Percentiles rank a stretch among this genome's conserved stretches.
Conservation (phyloP, 1,139 yeast genomes). For the Candida mesenterica region DNA sequence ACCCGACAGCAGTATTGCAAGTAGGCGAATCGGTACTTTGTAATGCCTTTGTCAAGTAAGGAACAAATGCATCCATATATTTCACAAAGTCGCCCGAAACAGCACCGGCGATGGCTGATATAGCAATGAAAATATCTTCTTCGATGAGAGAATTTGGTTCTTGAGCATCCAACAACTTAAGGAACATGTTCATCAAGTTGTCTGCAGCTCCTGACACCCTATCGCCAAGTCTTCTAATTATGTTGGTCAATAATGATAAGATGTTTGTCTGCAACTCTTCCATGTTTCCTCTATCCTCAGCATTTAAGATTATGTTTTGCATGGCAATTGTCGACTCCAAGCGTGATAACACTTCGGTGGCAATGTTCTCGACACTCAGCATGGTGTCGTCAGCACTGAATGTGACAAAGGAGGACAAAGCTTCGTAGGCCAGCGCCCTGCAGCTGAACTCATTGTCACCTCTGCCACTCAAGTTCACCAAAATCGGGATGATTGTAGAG, state of each 20-base stretch:
- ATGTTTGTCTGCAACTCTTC: slow-evolving; percentile 90
- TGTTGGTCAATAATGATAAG: slow-evolving; percentile 80
- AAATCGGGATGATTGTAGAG: slow-evolving; percentile 62
- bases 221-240: slow-evolving; percentile 77
- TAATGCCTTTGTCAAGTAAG: slow-evolving; percentile 75
- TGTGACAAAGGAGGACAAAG: slow-evolving; percentile 77
- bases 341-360: slow-evolving; percentile 70
- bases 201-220: slow-evolving; percentile 73
- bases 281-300: slow-evolving; percentile 72
- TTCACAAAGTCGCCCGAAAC: slow-evolving; percentile 66
- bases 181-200: slow-evolving; percentile 76
- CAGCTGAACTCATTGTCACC: slow-evolving; percentile 80
- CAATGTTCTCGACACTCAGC: slow-evolving; percentile 66
- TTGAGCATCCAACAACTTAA: slow-evolving; percentile 62
- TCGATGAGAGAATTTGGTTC: slow-evolving; percentile 78
- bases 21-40: slow-evolving; percentile 81
- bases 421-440: slow-evolving; percentile 96
- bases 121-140: slow-evolving; percentile 90
- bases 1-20: slow-evolving; percentile 86
- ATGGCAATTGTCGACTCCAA: slow-evolving; percentile 63
- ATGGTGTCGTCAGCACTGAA: slow-evolving; percentile 72
- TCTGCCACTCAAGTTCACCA: slow-evolving; percentile 67
- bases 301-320: slow-evolving; percentile 51
- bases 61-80: slow-evolving; percentile 80
- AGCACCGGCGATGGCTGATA: slow-evolving; percentile 85